Evolutionary conservation across 805 yeast genomes (phyloP).

Genomic region (Candida jianshihensis): DNA sequence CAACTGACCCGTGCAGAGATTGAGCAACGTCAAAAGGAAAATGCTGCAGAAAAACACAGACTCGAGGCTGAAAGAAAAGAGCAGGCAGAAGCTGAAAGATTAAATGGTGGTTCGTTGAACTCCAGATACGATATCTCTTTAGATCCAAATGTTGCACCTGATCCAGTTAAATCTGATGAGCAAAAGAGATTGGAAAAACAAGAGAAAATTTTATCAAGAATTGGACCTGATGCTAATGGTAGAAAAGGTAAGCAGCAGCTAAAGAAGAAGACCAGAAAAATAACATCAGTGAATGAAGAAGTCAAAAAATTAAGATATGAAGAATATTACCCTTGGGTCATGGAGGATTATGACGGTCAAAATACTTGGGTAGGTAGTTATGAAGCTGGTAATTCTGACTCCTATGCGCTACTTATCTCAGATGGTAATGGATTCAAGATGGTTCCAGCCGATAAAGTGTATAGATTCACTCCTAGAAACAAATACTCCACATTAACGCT

Average conservation of each 20-base stretch:
- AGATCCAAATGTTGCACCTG: conserved; percentile 26
- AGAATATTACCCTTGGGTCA: conserved; percentile 96
- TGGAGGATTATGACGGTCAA: conserved; percentile 92
- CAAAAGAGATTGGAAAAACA: conserved; percentile 29
- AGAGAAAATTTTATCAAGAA: conserved; percentile 43
- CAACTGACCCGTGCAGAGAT: conserved; percentile 74
- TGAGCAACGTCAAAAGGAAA: conserved; percentile 51
- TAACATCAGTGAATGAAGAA: conserved; percentile 71
- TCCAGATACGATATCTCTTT: conserved; percentile 8
- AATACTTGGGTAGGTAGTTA: conserved; percentile 95
- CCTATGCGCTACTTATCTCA: conserved; percentile 78
- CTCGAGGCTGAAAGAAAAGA: conserved; percentile 25
- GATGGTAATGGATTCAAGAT: conserved; percentile 70
- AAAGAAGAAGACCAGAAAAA: conserved; percentile 80
- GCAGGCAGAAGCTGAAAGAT: conserved; percentile 20
- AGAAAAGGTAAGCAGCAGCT: conserved; percentile 52
- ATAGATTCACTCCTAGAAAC: conserved; percentile 88
- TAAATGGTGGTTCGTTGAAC: conserved; percentile 4
- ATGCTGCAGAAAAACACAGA: conserved; percentile 29
- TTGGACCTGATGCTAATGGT: conserved; percentile 92
- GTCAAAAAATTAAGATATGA: conserved; percentile 85
- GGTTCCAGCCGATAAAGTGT: conserved; percentile 93
- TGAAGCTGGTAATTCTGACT: conserved; percentile 82
- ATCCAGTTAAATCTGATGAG: conserved; percentile 27
- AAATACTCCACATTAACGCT: conserved; percentile 88